Base-by-base conservation (phyloP, 1,139 yeast genomes). In the Zygoascus meyerae region DNA sequence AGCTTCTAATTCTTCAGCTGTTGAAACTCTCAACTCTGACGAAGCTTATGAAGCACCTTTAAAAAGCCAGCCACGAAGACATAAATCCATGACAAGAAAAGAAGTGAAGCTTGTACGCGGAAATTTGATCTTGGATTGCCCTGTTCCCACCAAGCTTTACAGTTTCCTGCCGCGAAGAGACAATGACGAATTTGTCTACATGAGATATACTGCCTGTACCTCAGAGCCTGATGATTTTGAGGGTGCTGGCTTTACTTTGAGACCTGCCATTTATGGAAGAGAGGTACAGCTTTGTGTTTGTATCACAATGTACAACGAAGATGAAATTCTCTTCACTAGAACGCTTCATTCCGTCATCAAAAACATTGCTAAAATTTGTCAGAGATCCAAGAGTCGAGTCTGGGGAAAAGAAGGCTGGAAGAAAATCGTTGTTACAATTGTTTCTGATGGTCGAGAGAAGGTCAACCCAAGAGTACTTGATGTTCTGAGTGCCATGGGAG, bases 401-500 rank as follows among this genome's bases (percentile, higher is more conserved):
- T 92, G 98, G 98, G 97, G 97, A 6, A 81, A 81, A 55, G 94
- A 89, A 52, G 86, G 95, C 18, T 92, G 98, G 98, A 87, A 92
- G 62, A 90, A 89, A 65, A 81, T 90, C 30, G 96, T 90, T 49
- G 96, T 92, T 9, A 72, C 86, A 44, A 83, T 92, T 58, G 86
- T 90, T 30, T 81, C 95, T 40, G 98, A 92, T 69, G 98, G 98
- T 57, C 80, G 98, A 68, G 79, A 85, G 49, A 89, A 87, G 61
- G 83, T 90, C 41, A 76, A 81, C 57, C 85, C 84, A 28, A 82
- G 94, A 15, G 92, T 90, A 1, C 69, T 90, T 46, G 95, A 89
- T 63, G 77, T 85, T 43, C 72, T 92, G 46, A 87, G 96, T 0
- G 95, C 97, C 0, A 81, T 94, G 67, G 98, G 98, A 56, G 86